Base-by-base conservation (phyloP, 2,329 filamentous ascomycete species). In the Penicillium sp. region DNA sequence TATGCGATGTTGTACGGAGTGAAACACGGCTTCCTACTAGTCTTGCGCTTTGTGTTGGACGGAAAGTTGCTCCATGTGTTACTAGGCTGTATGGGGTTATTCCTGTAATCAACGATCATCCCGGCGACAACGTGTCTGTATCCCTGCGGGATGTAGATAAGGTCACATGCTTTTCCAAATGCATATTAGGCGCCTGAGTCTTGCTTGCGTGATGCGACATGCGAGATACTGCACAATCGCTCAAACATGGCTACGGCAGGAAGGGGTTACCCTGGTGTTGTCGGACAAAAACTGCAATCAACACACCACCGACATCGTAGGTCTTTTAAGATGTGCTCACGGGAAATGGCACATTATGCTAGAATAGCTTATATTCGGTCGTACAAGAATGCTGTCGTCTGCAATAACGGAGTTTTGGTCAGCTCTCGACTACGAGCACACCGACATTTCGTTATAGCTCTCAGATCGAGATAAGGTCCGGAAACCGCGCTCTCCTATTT, bases 161-260 rank as follows among this genome's bases (percentile, higher is more conserved):
- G 47, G 53, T 60, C 58, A 59, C 53, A 55, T 58, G 56, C 48
- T 46, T 38, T 48, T 1, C 20, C 4, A 5, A 49, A 42, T 49
- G 49, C 58, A 56, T 38, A 42, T 45, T 5, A 42, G 38, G 33
- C 46, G 50, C 18, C 32, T 43, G 32, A 20, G 40, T 42, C 47
- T 28, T 43, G 47, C 40, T 44, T 46, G 42, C 46, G 46, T 53
- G 47, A 51, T 55, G 52, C 52, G 49, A 55, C 44, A 56, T 58
- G 33, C 33, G 18, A 37, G 15, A 37, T 37, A 35, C 32, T 35
- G 33, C 33, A 37, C 18, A 37, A n/a, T 46, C 35, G 46, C 44
- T 47, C 32, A 47, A 49, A 42, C 38, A 46, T n/a, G 42, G 32
- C 24, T 33, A 23, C 12, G 45, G 15, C n/a, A n/a, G n/a, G n/a